Evolutionary conservation across 2,329 filamentous ascomycete species (phyloP).

Genomic region (Colletotrichum destructivum): DNA sequence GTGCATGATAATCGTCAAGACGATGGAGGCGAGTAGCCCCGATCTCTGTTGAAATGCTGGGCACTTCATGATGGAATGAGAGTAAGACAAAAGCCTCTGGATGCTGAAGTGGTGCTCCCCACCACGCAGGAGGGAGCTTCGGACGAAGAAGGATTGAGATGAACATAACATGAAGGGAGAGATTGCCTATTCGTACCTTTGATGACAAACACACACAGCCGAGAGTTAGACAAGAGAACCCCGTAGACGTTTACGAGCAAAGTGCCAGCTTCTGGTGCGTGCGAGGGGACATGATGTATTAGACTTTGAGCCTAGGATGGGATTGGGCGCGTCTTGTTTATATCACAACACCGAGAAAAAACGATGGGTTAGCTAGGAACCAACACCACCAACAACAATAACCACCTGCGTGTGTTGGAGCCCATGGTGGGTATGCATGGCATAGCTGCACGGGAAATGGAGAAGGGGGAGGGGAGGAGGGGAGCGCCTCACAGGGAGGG

Average conservation of each 20-base stretch:
- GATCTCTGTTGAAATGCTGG: background rate
- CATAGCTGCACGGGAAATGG: background rate
- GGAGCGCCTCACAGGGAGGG: background rate
- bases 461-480: background rate
- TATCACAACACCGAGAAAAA: slow-evolving; percentile 4
- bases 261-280: slow-evolving; percentile 22
- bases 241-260: slow-evolving; percentile 22
- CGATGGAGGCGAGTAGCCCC: background rate
- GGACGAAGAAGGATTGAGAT: background rate
- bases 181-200: slow-evolving; percentile 15
- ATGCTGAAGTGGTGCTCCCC: background rate
- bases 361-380: background rate
- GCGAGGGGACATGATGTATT: slow-evolving; percentile 10
- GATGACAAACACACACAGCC: slow-evolving; percentile 15
- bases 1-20: too few relatives aligned
- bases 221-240: slow-evolving; percentile 8
- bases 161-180: background rate
- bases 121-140: background rate
- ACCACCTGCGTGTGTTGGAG: background rate
- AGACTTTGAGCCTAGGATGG: background rate
- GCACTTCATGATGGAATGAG: background rate
- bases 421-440: slow-evolving; percentile 17
- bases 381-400: background rate
- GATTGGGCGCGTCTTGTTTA: slow-evolving; percentile 27
- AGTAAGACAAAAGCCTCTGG: background rate